Evolutionary conservation across 257 asterid species (phyloP), one percentile per base, ranked within the genome.

Genomic region (Cinchona pubescens): DNA sequence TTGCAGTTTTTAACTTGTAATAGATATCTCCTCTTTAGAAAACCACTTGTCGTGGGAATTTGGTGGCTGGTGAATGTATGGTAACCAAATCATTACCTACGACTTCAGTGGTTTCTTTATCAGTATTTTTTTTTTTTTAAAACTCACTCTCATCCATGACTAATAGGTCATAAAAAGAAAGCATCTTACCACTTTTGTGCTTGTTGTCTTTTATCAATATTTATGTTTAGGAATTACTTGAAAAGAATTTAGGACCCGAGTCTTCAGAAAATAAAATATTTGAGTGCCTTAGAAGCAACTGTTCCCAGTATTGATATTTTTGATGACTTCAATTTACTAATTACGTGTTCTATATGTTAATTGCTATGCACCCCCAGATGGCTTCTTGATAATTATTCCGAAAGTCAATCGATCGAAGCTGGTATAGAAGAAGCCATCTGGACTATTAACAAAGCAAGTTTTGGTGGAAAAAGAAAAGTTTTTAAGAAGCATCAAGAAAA

Each of bases 251-350:
- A 1, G 56, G 18, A 16, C n/a, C 56, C 56, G 18, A 49, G 56
- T 16, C 56, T 12, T 23, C 49, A 2, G 7, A 48, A 2, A 18
- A 69, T 46, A 11, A 23, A 53, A 53, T 12, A 55, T 25, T 77
- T 63, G 78, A 55, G 81, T 65, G 69, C 16, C 73, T 32, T 62
- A 40, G 34, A 73, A 73, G 77, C 30, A 62, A 71, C 73, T 62
- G 21, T 46, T 13, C 60, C 62, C 18, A 71, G 37, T 25, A 21
- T 43, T 56, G 65, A 32, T 32, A 40, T 15, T 56, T 74, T 49
- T 72, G 61, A 42, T 68, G 48, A 70, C 35, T 51, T 59, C 65
- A 59, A 13, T 59, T 27, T 59, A 1, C 15, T n/a, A 56, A n/a
- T 51, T 35, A 43, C 51, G 51, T 51, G 43, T 35, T 51, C 12